A percentile compares a stretch with the other conserved stretches of the same genome.
phyloP scores from a whole-genome alignment of 2,329 filamentous ascomycete species.

The Monosporascus sp. region DNA sequence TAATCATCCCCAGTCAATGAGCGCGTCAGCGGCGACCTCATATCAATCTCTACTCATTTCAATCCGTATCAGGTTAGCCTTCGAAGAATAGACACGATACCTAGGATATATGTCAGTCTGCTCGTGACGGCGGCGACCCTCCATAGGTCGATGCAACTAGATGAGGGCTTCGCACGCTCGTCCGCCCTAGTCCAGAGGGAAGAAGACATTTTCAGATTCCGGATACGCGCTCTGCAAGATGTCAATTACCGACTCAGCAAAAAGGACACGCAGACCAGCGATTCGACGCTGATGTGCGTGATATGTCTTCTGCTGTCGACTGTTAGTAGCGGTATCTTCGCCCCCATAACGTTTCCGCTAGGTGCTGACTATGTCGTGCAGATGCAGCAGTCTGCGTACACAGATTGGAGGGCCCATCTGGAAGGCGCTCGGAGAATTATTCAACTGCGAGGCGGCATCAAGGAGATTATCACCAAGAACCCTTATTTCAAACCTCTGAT shows the following conservation, averaged over 20 bases:
- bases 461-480: slow-evolving; percentile 5
- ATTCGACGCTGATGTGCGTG: slow-evolving; percentile 13
- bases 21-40: slow-evolving; percentile 7
- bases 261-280: slow-evolving; percentile 8
- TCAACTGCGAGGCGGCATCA: slow-evolving; percentile 7
- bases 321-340: slow-evolving; percentile 1
- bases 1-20: slow-evolving; percentile 6
- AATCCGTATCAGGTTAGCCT: slow-evolving; percentile 10
- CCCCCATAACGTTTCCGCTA: neutral
- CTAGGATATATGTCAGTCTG: slow-evolving; percentile 9
- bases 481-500: slow-evolving; percentile 9
- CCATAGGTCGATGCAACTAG: slow-evolving; percentile 9
- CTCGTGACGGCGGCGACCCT: slow-evolving; percentile 8
- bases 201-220: slow-evolving; percentile 7
- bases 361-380: neutral
- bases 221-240: slow-evolving; percentile 8
- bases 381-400: slow-evolving; percentile 11
- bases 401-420: slow-evolving; percentile 11
- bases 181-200: slow-evolving; percentile 3
- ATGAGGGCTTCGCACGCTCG: slow-evolving; percentile 1
- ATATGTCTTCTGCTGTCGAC: slow-evolving; percentile 11
- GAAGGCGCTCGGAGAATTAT: slow-evolving; percentile 11
- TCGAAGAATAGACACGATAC: slow-evolving; percentile 5
- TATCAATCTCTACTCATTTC: slow-evolving; percentile 8
- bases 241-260: slow-evolving; percentile 8